Percentiles rank a stretch among this genome's conserved stretches.
Conservation (phyloP, 352 stramenopile genomes). For the Phytophthora fragariae region DNA sequence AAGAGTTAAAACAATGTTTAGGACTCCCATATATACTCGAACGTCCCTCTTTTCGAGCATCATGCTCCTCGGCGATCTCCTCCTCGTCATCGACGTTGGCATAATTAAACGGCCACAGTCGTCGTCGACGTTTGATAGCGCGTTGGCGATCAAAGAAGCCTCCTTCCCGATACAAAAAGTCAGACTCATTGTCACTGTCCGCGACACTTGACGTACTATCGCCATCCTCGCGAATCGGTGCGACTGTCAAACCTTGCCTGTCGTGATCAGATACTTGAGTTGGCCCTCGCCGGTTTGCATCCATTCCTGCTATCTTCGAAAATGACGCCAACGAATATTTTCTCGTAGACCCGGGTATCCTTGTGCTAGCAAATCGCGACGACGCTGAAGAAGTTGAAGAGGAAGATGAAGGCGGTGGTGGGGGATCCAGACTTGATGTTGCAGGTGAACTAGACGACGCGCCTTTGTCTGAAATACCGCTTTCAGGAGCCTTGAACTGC, state of each 20-base stretch:
- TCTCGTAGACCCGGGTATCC: slow-evolving; percentile 38
- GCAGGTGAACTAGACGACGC: slow-evolving; percentile 12
- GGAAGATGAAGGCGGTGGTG: slow-evolving; percentile 35
- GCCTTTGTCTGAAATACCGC: slow-evolving; percentile 25
- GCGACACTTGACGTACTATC: slow-evolving; percentile 22
- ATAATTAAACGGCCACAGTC: slow-evolving; percentile 70
- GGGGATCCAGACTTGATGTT: slow-evolving; percentile 27
- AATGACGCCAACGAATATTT: slow-evolving; percentile 73
- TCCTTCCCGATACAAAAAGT: slow-evolving; percentile 83
- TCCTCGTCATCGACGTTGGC: slow-evolving; percentile 44
- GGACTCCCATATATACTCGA: slow-evolving; percentile 15
- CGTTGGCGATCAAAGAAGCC: slow-evolving; percentile 84
- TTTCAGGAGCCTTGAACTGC: slow-evolving; percentile 44
- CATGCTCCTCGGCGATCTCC: slow-evolving; percentile 27
- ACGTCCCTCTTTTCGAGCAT: slow-evolving; percentile 18
- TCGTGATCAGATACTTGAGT: slow-evolving; percentile 25
- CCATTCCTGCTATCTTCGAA: slow-evolving; percentile 56
- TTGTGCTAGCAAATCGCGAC: slow-evolving; percentile 39
- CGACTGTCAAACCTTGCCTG: slow-evolving; percentile 14
- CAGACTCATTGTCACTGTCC: slow-evolving; percentile 48
- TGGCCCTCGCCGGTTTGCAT: slow-evolving; percentile 23
- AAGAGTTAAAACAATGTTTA: slow-evolving; percentile 16
- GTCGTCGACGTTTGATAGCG: slow-evolving; percentile 59
- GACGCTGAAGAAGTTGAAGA: slow-evolving; percentile 43
- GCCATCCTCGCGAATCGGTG: slow-evolving; percentile 36